Percentiles rank a stretch among this genome's conserved stretches.
Conservation (phyloP, 176 grass and related monocot genomes). For the Oryza glumipatula region DNA sequence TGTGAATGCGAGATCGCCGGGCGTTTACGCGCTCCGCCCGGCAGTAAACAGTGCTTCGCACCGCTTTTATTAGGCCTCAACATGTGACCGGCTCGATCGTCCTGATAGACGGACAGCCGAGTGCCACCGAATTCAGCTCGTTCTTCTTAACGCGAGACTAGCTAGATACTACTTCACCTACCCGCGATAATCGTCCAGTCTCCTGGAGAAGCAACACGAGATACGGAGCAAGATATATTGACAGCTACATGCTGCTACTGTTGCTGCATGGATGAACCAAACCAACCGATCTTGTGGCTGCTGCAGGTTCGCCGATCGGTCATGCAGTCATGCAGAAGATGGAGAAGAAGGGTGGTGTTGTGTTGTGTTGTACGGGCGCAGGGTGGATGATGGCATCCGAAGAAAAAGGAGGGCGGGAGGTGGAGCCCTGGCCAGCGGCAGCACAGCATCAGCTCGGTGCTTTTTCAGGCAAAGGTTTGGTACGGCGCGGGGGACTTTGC, state of each 20-base stretch:
- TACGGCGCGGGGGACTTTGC: not conserved
- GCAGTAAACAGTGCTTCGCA: conserved; percentile 26
- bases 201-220: not conserved
- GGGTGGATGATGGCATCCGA: conserved; percentile 31
- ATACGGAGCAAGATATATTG: not conserved
- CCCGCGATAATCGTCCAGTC: not conserved
- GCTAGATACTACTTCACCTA: too few species aligned
- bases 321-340: too few species aligned
- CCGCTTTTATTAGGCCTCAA: not conserved
- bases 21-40: conserved; percentile 4
- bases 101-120: not conserved
- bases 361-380: not conserved
- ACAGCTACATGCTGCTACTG: too few species aligned
- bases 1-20: conserved; percentile 3
- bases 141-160: not conserved
- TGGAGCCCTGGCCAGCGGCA: conserved; percentile 28
- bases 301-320: not conserved
- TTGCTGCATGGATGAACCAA: too few species aligned
- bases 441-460: conserved; percentile 9
- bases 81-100: conserved; percentile 5
- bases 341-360: not conserved
- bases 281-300: too few species aligned
- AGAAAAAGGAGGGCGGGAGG: conserved; percentile 24
- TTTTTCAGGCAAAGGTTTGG: conserved; percentile 32
- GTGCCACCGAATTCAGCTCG: not conserved